Evolutionary conservation across 192 early-diverging fungal species (phyloP).

Genomic region (Backusella psychrophila): DNA sequence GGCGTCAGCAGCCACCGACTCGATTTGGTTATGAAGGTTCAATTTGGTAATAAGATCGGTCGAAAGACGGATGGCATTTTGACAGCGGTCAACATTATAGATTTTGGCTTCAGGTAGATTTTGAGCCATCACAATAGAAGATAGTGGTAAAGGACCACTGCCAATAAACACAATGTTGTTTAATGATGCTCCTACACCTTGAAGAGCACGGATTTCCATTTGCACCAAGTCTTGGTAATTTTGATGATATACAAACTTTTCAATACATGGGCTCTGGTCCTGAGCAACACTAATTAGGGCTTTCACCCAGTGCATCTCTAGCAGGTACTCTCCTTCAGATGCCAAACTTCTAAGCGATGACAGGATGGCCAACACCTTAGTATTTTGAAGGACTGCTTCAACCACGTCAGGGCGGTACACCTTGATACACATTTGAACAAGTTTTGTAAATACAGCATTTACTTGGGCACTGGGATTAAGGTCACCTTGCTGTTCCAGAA

Average conservation of each 20-base stretch:
- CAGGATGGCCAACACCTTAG: background rate
- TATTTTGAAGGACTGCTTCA: background rate
- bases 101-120: background rate
- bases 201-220: constrained; percentile 18
- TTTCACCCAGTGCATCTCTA: constrained; percentile 22
- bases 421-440: constrained; percentile 22
- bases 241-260: constrained; percentile 24
- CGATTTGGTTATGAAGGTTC: background rate
- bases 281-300: background rate
- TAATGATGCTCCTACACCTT: constrained; percentile 13
- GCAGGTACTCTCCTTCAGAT: constrained; percentile 18
- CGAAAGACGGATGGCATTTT: constrained; percentile 7
- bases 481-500: background rate
- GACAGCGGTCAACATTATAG: constrained; percentile 19
- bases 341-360: constrained; percentile 14
- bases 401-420: background rate
- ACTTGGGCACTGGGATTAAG: background rate
- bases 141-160: constrained; percentile 28
- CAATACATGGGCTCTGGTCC: background rate
- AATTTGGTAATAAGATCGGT: background rate
- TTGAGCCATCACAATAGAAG: constrained; percentile 17
- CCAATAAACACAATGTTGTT: constrained; percentile 22
- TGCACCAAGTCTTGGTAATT: constrained; percentile 24
- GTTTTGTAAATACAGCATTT: constrained; percentile 22
- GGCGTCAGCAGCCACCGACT: background rate